These are phyloP conservation scores for Blastobotrys buckinghamii DNA, from an alignment of 1,139 yeast genomes.

Conservation along the genomic window DNA sequence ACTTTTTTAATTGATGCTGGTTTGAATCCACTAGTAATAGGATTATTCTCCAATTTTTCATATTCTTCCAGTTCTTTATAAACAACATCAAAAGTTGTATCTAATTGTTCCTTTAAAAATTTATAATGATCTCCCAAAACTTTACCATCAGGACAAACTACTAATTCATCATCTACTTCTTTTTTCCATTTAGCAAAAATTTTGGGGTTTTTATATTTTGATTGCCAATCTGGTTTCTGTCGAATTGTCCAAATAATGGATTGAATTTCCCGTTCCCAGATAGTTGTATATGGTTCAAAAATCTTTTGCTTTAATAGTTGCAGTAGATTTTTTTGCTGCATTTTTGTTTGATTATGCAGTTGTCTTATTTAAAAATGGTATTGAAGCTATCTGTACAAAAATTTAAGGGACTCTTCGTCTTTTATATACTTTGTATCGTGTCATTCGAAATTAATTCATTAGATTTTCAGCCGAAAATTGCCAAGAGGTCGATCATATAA, in stretches of 20 bases:
- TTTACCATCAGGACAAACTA: not conserved
- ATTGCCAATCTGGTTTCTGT: conserved; percentile 4
- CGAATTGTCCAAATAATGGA: not conserved
- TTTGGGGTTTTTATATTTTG: not conserved
- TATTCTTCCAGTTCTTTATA: not conserved
- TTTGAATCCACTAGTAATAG: not conserved
- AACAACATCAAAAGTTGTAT: not conserved
- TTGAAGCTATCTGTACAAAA: too few species aligned
- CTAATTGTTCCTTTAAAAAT: not conserved
- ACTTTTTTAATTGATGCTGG: not conserved
- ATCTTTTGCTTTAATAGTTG: too few species aligned
- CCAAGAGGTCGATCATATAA: too few species aligned
- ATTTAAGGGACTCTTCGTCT: too few species aligned
- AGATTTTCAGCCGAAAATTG: too few species aligned
- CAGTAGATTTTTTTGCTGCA: too few species aligned
- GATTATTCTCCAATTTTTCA: not conserved
- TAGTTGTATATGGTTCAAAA: not conserved
- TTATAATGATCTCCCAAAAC: not conserved
- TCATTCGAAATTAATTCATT: too few species aligned
- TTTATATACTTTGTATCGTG: too few species aligned
- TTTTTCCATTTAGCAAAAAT: conserved; percentile 7
- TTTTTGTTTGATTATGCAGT: too few species aligned
- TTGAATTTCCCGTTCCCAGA: conserved; percentile 4
- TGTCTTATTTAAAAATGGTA: too few species aligned
- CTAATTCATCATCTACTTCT: not conserved